Evolutionary conservation across 31 red algal genomes (phyloP), one percentile per base, ranked within the genome.

Genomic region (Bonnemaisonia californica): DNA sequence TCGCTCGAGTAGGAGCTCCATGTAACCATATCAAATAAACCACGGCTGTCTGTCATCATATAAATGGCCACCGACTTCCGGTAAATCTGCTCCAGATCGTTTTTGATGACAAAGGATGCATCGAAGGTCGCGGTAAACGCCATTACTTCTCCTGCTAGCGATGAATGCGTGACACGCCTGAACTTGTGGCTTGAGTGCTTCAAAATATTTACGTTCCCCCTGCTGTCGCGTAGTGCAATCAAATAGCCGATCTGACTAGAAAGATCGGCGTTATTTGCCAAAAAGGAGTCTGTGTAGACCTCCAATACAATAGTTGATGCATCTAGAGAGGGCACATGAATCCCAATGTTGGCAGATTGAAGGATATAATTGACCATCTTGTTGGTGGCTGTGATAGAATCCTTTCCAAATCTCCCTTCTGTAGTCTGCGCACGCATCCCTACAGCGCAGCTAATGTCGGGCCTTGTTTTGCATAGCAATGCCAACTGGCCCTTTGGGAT

Each of bases 251-350:
- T 70, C 34, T 70, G 65, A 5, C 32, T 12, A 34, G 22, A 56
- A 0, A 58, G 22, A 55, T 75, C 71, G 7, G 7, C 29, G 9
- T 75, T 56, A 31, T 75, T 75, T 8, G 71, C 71, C 26, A 75
- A n/a, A 0, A 41, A 47, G 23, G 39, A 35, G 9, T 75, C 71
- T 27, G 71, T 55, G 0, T 54, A 55, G 29, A 28, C 1, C n/a
- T n/a, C n/a, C n/a, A n/a, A n/a, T n/a, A n/a, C n/a, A n/a, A n/a
- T n/a, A n/a, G n/a, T n/a, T n/a, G n/a, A n/a, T n/a, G n/a, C n/a
- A n/a, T n/a, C n/a, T n/a, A n/a, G n/a, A n/a, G n/a, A n/a, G n/a
- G n/a, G n/a, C n/a, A n/a, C n/a, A n/a, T n/a, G n/a, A n/a, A n/a
- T n/a, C n/a, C n/a, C n/a, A n/a, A n/a, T n/a, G n/a, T n/a, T n/a